Conservation (phyloP, 352 stramenopile species). For the Phytophthora syringae region DNA sequence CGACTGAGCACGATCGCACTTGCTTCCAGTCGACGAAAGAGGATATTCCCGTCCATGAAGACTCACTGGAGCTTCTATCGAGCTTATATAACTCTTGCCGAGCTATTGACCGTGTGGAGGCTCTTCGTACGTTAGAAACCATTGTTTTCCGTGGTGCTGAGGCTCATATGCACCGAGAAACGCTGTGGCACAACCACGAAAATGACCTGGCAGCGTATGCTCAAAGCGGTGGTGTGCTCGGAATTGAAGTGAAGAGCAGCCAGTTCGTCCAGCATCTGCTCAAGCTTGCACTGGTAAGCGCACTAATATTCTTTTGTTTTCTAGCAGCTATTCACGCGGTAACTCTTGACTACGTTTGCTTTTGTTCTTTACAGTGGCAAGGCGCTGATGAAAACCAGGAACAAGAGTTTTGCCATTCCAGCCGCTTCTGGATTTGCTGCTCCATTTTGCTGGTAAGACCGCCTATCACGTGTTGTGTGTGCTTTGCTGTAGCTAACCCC, state of each 20-base stretch:
- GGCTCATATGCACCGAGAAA: conserved; percentile 77
- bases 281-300: conserved; percentile 63
- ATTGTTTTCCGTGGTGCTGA: conserved; percentile 84
- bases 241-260: conserved; percentile 64
- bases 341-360: conserved; percentile 7
- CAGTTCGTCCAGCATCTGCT: conserved; percentile 69
- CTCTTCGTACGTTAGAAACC: conserved; percentile 73
- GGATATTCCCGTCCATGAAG: conserved; percentile 80
- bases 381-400: conserved; percentile 59
- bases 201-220: conserved; percentile 64
- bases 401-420: conserved; percentile 80
- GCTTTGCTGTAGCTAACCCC: not conserved
- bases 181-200: conserved; percentile 62
- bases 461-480: not conserved
- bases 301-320: not conserved
- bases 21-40: conserved; percentile 87
- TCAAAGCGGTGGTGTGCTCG: conserved; percentile 68
- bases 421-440: conserved; percentile 85
- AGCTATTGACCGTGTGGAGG: conserved; percentile 73
- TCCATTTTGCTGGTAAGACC: conserved; percentile 79
- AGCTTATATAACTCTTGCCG: conserved; percentile 64
- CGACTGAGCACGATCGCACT: conserved; percentile 85
- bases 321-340: not conserved
- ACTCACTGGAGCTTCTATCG: conserved; percentile 66
- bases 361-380: conserved; percentile 50